Conservation (phyloP, 129 eudicot species). For the Chrysanthemum makinoi region DNA sequence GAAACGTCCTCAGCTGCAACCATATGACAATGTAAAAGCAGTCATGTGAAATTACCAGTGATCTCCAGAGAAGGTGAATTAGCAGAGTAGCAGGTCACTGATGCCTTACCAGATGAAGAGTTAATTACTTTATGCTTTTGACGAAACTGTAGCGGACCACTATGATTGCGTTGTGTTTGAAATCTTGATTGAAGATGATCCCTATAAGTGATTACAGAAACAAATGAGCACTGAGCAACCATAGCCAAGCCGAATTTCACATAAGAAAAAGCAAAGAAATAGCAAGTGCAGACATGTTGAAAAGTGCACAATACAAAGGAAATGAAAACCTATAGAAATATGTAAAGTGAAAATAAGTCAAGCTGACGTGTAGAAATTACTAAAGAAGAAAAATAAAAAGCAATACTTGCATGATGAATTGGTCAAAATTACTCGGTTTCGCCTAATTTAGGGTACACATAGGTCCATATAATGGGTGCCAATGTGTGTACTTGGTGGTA, state of each 20-base stretch:
- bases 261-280: not conserved
- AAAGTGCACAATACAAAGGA: not conserved
- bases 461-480: not conserved
- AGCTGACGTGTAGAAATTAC: not conserved
- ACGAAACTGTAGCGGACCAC: slow-evolving; percentile 79
- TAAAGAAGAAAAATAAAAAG: not conserved
- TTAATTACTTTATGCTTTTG: slow-evolving; percentile 59
- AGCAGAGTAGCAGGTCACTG: not conserved
- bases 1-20: slow-evolving; percentile 71
- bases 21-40: slow-evolving; percentile 13
- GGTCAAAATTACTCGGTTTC: not conserved
- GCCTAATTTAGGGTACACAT: not conserved
- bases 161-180: slow-evolving; percentile 58
- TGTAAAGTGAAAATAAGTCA: no score
- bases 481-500: not conserved
- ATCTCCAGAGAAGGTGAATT: slow-evolving; percentile 13
- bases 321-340: no score
- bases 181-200: slow-evolving; percentile 55
- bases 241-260: slow-evolving; percentile 15
- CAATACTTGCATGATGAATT: not conserved
- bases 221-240: slow-evolving; percentile 27
- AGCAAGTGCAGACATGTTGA: slow-evolving; percentile 11
- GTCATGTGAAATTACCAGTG: not conserved
- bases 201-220: slow-evolving; percentile 40
- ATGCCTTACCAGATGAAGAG: slow-evolving; percentile 47